Evolutionary conservation across 176 grass and related monocot species (phyloP).

Genomic region (Elaeis guineensis): DNA sequence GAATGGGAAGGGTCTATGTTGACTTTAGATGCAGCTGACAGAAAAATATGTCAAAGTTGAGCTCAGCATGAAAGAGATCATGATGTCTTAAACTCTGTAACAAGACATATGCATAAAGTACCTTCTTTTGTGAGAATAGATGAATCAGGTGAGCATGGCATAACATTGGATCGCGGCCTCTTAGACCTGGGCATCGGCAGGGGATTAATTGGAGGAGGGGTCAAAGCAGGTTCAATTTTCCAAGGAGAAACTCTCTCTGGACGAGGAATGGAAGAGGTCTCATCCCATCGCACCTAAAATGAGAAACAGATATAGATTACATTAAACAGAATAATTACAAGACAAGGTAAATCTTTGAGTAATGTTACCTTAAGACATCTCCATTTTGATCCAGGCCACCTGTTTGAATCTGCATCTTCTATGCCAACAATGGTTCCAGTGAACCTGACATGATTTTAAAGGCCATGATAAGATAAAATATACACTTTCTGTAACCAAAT

Average conservation of each 20-base stretch:
- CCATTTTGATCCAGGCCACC: slow-evolving; percentile 88
- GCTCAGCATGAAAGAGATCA: slow-evolving; percentile 19
- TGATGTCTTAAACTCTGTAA: neutral
- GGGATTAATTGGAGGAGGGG: slow-evolving; percentile 52
- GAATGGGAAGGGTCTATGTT: slow-evolving; percentile 31
- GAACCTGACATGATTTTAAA: slow-evolving; percentile 39
- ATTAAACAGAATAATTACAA: neutral
- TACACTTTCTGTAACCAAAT: no score
- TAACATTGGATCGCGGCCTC: slow-evolving; percentile 41
- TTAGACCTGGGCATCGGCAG: slow-evolving; percentile 57
- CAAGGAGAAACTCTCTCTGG: slow-evolving; percentile 97
- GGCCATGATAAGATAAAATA: neutral
- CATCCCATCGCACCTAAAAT: slow-evolving; percentile 86
- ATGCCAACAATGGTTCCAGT: slow-evolving; percentile 85
- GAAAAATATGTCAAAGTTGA: neutral
- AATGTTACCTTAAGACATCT: slow-evolving; percentile 68
- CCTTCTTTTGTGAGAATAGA: slow-evolving; percentile 75
- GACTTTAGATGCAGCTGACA: slow-evolving; percentile 39
- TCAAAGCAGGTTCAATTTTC: slow-evolving; percentile 81
- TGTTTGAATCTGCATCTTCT: slow-evolving; percentile 47
- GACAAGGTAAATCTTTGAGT: neutral
- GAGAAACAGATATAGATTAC: neutral
- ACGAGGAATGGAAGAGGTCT: slow-evolving; percentile 68
- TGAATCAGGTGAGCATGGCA: slow-evolving; percentile 34
- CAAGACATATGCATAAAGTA: slow-evolving; percentile 20